Evolutionary conservation across 1,284 basidiomycete species (phyloP), one percentile per base, ranked within the genome.

Genomic region (Leccinum pachyderme): DNA sequence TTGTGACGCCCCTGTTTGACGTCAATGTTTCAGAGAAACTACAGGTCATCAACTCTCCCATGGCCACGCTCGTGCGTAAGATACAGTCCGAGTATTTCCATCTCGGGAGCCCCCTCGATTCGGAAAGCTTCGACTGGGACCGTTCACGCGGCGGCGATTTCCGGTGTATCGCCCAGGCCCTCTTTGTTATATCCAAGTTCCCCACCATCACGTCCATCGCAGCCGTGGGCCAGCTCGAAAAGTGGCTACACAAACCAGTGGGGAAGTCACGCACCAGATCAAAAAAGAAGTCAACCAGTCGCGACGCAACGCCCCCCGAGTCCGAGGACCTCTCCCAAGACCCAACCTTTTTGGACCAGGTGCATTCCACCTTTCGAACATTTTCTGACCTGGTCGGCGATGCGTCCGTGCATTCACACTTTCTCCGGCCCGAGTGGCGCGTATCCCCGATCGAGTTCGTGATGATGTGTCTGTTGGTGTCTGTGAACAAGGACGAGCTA

Each of bases 381-480:
- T 79, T 84, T 60, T 65, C 73, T 0, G 65, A 69, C 2, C 70
- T 86, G 18, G 73, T 78, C 1, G 49, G 59, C 3, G 70, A 76
- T 49, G 44, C 57, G 0, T 63, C 69, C 1, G 57, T 74, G 37
- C 73, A 66, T 52, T 56, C 66, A 0, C 56, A 72, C 9, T 75
- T 80, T 54, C 57, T 72, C 24, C 64, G 59, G 59, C 65, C 54
- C 58, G 72, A 55, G 62, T 76, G 55, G 68, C 71, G 51, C 41
- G 75, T 87, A 5, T 75, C 84, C 0, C 87, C 87, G 0, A 73
- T 86, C 39, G 87, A 89, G 65, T 81, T 89, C 56, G 74, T 86
- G 32, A 71, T 76, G 59, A 78, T 81, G 48, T 71, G 72, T 8
- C 56, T 86, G 1, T 68, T 88, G 28, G 77, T 88, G 15, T 75